Evolutionary conservation across 164 flowering plant species (phyloP).

Genomic region (Macadamia integrifolia): DNA sequence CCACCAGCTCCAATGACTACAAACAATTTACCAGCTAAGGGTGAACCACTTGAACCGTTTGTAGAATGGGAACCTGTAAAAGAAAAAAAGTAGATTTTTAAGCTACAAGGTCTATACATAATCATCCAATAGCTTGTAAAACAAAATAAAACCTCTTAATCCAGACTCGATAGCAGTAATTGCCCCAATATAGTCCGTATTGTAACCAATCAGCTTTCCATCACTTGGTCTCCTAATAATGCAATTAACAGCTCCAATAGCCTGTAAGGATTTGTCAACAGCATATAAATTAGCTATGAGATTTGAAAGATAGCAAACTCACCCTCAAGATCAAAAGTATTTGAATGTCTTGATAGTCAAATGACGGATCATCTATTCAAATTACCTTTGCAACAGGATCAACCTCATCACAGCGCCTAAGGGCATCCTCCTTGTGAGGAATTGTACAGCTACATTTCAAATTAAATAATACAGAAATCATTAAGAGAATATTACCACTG

Average conservation of each 20-base stretch:
- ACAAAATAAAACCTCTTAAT: slow-evolving; percentile 21
- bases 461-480: slow-evolving; percentile 3
- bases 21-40: slow-evolving; percentile 72
- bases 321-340: neutral
- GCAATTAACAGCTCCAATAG: slow-evolving; percentile 91
- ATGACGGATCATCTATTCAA: neutral
- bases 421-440: slow-evolving; percentile 92
- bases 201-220: slow-evolving; percentile 77
- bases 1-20: slow-evolving; percentile 99
- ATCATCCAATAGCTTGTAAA: slow-evolving; percentile 5
- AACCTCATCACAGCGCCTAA: slow-evolving; percentile 77
- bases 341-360: neutral
- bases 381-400: slow-evolving; percentile 87
- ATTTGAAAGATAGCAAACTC: neutral
- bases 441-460: slow-evolving; percentile 64
- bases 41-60: slow-evolving; percentile 38
- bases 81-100: slow-evolving; percentile 3
- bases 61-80: slow-evolving; percentile 32
- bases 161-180: slow-evolving; percentile 90
- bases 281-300: slow-evolving; percentile 1
- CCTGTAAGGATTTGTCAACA: slow-evolving; percentile 30
- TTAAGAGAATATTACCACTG: neutral
- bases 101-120: slow-evolving; percentile 7
- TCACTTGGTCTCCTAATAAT: slow-evolving; percentile 63
- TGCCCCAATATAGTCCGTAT: slow-evolving; percentile 85